Evolutionary conservation across 1,284 basidiomycete genomes (phyloP).

Genomic region (Marasmius fiardii): DNA sequence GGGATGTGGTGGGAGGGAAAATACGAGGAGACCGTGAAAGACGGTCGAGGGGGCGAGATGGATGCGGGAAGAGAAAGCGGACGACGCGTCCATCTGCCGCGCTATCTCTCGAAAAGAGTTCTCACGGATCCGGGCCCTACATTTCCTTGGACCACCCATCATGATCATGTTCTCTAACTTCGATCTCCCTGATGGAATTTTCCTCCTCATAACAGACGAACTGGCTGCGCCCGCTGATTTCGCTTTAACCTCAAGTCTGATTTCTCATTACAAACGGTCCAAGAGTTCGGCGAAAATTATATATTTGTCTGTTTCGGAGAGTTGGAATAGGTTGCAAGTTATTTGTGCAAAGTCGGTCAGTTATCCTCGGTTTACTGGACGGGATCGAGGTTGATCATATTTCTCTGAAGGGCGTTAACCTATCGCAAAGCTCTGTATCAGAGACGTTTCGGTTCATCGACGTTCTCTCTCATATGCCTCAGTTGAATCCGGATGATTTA

Average conservation of each 20-base stretch:
- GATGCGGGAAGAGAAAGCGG: too few relatives aligned
- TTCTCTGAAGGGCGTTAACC: constrained; percentile 46
- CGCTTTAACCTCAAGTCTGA: constrained; percentile 49
- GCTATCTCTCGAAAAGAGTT: too few relatives aligned
- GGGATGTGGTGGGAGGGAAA: too few relatives aligned
- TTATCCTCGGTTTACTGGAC: background rate
- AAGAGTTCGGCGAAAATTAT: constrained; percentile 34
- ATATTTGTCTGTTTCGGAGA: constrained; percentile 51
- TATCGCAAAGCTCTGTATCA: constrained; percentile 40
- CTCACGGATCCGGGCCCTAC: too few relatives aligned
- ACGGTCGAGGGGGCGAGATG: too few relatives aligned
- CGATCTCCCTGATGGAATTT: constrained; percentile 40
- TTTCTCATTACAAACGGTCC: constrained; percentile 33
- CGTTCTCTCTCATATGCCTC: constrained; percentile 24
- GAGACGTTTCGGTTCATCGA: constrained; percentile 53
- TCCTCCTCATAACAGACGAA: constrained; percentile 64
- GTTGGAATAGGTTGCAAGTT: constrained; percentile 55
- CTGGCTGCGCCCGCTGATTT: constrained; percentile 67
- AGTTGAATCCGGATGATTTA: constrained; percentile 18
- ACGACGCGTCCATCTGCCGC: too few relatives aligned
- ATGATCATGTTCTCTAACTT: constrained; percentile 39
- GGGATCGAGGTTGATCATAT: background rate
- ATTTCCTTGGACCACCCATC: too few relatives aligned
- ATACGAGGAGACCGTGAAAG: too few relatives aligned
- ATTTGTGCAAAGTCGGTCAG: constrained; percentile 59